These are phyloP conservation scores for Rusavskia elegans DNA, from an alignment of 495 filamentous ascomycete species.

Conservation along the genomic window DNA sequence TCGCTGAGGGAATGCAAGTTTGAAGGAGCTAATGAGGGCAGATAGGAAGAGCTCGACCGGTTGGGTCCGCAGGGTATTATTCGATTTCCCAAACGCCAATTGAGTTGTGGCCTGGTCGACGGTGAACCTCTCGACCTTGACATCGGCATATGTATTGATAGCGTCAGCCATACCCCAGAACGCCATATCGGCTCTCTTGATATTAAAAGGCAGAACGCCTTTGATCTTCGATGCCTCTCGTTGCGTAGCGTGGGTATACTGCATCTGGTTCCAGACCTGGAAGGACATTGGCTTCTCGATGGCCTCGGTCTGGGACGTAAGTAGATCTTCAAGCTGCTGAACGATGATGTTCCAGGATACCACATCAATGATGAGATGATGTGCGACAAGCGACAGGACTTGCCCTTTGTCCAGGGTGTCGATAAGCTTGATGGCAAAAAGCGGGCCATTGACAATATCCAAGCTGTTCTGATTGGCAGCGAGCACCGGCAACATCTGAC, in stretches of 20 bases:
- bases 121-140: conserved; percentile 23
- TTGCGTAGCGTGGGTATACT: conserved; percentile 1
- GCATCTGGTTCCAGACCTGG: conserved; percentile 11
- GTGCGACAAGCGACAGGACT: conserved; percentile 22
- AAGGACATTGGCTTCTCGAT: conserved; percentile 14
- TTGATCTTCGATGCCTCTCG: neutral
- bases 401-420: conserved; percentile 4
- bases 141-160: conserved; percentile 29
- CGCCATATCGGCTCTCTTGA: conserved; percentile 2
- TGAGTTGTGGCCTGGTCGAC: conserved; percentile 27
- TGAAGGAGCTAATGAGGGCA: conserved; percentile 32
- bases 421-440: conserved; percentile 30
- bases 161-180: conserved; percentile 8
- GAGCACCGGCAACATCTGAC: conserved; percentile 3
- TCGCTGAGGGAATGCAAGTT: conserved; percentile 24
- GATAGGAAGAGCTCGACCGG: conserved; percentile 32
- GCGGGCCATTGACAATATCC: conserved; percentile 23
- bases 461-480: conserved; percentile 9
- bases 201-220: conserved; percentile 1
- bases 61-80: conserved; percentile 27
- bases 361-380: conserved; percentile 44
- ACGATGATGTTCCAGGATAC: conserved; percentile 43
- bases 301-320: conserved; percentile 17
- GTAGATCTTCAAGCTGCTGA: conserved; percentile 36
- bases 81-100: conserved; percentile 24